Evolutionary conservation across 176 grass and related monocot genomes (phyloP).

Genomic region (Canna indica): DNA sequence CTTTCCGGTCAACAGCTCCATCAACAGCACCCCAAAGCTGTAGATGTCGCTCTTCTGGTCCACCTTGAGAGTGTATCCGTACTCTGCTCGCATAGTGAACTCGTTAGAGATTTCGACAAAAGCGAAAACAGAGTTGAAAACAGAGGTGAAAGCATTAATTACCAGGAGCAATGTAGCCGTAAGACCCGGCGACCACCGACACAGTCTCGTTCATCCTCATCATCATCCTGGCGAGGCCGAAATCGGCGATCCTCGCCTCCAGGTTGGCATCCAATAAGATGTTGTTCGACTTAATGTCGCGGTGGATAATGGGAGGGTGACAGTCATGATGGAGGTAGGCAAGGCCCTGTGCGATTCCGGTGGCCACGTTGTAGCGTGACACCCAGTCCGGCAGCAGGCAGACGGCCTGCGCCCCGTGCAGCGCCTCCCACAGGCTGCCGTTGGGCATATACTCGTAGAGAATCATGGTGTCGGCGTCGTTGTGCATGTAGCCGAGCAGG

Average conservation of each 20-base stretch:
- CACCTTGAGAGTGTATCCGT: slow-evolving; percentile 89
- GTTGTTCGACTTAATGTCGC: slow-evolving; percentile 87
- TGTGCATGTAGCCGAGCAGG: slow-evolving; percentile 69
- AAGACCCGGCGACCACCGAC: slow-evolving; percentile 77
- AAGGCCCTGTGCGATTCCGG: slow-evolving; percentile 64
- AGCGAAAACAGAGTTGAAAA: neutral
- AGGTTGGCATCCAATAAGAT: slow-evolving; percentile 65
- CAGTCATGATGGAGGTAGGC: slow-evolving; percentile 88
- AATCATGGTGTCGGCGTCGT: slow-evolving; percentile 63
- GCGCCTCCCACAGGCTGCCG: slow-evolving; percentile 85
- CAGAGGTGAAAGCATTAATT: slow-evolving; percentile 1
- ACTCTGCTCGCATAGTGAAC: slow-evolving; percentile 31
- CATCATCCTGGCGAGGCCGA: slow-evolving; percentile 57
- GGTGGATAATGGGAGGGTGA: slow-evolving; percentile 72
- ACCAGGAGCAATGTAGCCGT: slow-evolving; percentile 91
- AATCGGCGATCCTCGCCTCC: slow-evolving; percentile 75
- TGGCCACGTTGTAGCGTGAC: slow-evolving; percentile 66
- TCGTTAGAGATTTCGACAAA: neutral
- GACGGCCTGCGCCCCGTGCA: slow-evolving; percentile 33
- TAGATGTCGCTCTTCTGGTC: slow-evolving; percentile 95
- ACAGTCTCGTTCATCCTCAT: slow-evolving; percentile 40
- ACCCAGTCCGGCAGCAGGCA: slow-evolving; percentile 56
- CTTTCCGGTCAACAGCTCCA: slow-evolving; percentile 70
- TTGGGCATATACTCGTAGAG: slow-evolving; percentile 96
- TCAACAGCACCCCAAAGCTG: slow-evolving; percentile 84